Evolutionary conservation across 441 rosid genomes (phyloP).

Genomic region (Corymbia calophylla): DNA sequence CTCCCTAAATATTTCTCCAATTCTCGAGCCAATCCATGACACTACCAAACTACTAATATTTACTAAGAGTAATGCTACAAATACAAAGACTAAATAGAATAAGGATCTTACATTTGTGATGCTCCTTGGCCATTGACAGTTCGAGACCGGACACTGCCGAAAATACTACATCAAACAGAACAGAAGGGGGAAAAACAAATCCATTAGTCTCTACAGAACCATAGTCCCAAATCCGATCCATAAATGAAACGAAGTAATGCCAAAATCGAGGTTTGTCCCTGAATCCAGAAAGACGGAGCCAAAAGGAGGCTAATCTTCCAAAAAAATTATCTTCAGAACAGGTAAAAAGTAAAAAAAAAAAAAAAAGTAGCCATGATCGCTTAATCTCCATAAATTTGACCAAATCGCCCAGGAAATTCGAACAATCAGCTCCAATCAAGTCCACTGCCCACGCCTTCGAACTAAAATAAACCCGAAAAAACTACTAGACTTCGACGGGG

Average conservation of each 20-base stretch:
- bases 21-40: background rate
- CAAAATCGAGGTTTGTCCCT: background rate
- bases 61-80: background rate
- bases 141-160: constrained; percentile 14
- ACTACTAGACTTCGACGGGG: background rate
- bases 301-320: background rate
- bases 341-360: background rate
- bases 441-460: background rate
- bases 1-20: background rate
- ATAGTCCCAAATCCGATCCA: background rate
- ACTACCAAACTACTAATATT: background rate
- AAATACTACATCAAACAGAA: constrained; percentile 1
- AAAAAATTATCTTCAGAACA: background rate
- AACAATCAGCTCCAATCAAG: background rate
- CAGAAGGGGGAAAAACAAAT: background rate
- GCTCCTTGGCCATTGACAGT: constrained; percentile 7
- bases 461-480: background rate
- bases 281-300: background rate
- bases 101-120: constrained; percentile 10
- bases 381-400: background rate
- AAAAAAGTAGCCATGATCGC: background rate
- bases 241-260: background rate
- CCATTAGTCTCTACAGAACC: background rate
- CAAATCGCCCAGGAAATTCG: background rate
- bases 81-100: background rate